Conservation (phyloP, 345 rosid genomes). For the Raphanus raphanistrum region DNA sequence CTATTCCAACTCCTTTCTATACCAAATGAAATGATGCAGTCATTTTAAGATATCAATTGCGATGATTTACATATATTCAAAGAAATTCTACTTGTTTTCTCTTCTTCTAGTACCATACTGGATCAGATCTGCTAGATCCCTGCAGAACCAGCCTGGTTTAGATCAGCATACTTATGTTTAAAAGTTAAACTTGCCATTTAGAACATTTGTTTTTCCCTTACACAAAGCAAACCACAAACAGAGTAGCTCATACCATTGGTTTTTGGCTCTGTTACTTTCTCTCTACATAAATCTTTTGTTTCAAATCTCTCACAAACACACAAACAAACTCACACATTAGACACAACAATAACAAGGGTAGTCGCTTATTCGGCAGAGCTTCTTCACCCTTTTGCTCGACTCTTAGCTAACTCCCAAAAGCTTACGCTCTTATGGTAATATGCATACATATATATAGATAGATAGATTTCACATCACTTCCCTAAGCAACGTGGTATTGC, state of each 20-base stretch:
- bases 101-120: neutral
- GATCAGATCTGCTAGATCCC: neutral
- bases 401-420: constrained; percentile 36
- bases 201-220: constrained; percentile 13
- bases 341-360: constrained; percentile 24
- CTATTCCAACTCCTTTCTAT: neutral
- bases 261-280: constrained; percentile 16
- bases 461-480: constrained; percentile 23
- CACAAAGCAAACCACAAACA: constrained; percentile 29
- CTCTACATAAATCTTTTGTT: constrained; percentile 28
- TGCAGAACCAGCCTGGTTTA: neutral
- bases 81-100: no score
- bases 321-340: constrained; percentile 35
- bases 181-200: constrained; percentile 11
- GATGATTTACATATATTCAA: neutral
- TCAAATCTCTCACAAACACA: constrained; percentile 31
- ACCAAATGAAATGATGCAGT: neutral
- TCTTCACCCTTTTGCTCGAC: constrained; percentile 30
- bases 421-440: constrained; percentile 42
- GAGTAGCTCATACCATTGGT: constrained; percentile 10
- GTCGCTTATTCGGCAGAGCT: constrained; percentile 33
- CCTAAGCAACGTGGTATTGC: constrained; percentile 24
- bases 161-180: neutral
- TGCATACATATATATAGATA: constrained; percentile 4
- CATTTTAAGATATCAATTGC: neutral